phyloP scores from a whole-genome alignment of 495 filamentous ascomycete species.

The Trichoderma asperelloides region DNA sequence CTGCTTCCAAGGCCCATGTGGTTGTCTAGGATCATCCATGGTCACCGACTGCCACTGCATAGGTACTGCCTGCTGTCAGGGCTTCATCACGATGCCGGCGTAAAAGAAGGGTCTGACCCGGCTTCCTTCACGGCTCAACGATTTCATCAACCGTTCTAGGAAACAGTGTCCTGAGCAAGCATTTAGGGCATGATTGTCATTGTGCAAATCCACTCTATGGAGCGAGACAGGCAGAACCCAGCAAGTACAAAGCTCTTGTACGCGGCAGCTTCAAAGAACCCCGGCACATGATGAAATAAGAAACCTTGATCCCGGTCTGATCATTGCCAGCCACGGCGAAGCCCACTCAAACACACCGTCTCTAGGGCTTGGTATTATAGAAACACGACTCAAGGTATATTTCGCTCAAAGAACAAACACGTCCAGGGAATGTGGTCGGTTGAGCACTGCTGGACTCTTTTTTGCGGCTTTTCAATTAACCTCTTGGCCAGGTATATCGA shows the following conservation, averaged over 20 bases:
- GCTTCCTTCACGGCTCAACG: background rate
- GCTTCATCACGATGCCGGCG: background rate
- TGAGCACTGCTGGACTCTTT: background rate
- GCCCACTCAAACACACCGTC: background rate
- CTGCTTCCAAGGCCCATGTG: background rate
- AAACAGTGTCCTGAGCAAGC: background rate
- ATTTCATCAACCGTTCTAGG: background rate
- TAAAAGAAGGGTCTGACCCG: background rate
- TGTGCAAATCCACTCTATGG: background rate
- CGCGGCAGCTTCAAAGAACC: background rate
- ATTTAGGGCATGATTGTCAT: background rate
- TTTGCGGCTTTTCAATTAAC: background rate
- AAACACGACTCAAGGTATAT: background rate
- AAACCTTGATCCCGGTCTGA: constrained; percentile 1
- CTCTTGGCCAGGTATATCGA: background rate
- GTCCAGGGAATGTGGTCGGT: background rate
- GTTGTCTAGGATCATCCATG: background rate
- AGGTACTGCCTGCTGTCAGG: background rate
- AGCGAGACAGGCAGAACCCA: background rate
- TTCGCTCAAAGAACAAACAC: background rate
- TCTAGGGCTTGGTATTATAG: background rate
- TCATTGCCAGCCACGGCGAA: background rate
- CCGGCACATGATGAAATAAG: background rate
- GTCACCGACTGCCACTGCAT: background rate
- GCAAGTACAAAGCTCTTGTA: background rate